phyloP scores from a whole-genome alignment of 106 monocot genomes.

The Dendrobium officinale region DNA sequence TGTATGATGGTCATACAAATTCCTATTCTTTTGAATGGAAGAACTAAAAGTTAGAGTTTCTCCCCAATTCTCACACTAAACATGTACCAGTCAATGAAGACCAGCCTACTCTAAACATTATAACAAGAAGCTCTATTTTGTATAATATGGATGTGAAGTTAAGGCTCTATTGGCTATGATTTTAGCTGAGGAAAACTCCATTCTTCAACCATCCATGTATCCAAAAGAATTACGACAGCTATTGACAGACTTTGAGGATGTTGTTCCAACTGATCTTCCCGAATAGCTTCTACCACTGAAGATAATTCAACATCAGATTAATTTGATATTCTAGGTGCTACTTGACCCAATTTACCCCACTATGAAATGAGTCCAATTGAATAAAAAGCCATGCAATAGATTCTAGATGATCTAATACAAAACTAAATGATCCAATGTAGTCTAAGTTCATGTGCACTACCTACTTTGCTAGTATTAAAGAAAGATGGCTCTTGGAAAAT shows the following conservation, averaged over 20 bases:
- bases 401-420: neutral
- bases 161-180: too few relatives aligned
- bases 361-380: neutral
- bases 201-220: too few relatives aligned
- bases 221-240: neutral
- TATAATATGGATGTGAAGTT: too few relatives aligned
- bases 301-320: neutral
- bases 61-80: too few relatives aligned
- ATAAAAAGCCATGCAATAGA: neutral
- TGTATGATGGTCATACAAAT: too few relatives aligned
- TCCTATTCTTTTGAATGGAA: too few relatives aligned
- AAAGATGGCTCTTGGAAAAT: too few relatives aligned
- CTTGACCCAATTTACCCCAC: neutral
- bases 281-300: neutral
- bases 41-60: too few relatives aligned
- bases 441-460: conserved; percentile 8
- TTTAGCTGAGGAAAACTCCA: too few relatives aligned
- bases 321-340: neutral
- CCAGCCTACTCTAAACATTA: too few relatives aligned
- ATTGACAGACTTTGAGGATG: neutral
- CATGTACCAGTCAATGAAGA: too few relatives aligned
- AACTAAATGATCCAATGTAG: neutral
- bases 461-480: neutral
- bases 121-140: too few relatives aligned
- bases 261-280: neutral